Evolutionary conservation across 2,329 filamentous ascomycete species (phyloP).

Genomic region (Ascochyta rabiei): DNA sequence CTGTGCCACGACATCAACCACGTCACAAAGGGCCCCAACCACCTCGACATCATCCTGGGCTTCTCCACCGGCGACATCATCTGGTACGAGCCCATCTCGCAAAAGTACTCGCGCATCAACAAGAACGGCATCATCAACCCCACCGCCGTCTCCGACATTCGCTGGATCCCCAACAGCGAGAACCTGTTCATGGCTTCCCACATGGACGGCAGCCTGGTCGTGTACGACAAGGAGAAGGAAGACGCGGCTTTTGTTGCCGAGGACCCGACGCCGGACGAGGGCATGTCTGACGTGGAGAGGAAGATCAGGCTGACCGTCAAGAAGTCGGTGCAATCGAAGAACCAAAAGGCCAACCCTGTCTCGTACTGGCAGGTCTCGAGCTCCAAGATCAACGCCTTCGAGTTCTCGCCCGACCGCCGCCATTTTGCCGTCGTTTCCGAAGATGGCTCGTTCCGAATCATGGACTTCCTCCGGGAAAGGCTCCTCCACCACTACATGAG

Average conservation of each 20-base stretch:
- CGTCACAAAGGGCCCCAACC: conserved; percentile 76
- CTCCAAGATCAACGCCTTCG: conserved; percentile 86
- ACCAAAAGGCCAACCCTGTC: conserved; percentile 91
- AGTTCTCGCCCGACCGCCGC: conserved; percentile 87
- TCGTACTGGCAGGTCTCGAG: conserved; percentile 92
- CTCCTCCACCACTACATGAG: conserved; percentile 86
- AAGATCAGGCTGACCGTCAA: conserved; percentile 68
- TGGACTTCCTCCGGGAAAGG: conserved; percentile 92
- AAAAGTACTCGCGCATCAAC: conserved; percentile 93
- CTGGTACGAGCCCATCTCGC: conserved; percentile 97
- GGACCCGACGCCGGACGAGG: conserved; percentile 48
- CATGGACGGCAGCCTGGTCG: conserved; percentile 86
- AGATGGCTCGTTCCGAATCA: conserved; percentile 85
- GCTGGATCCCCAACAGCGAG: conserved; percentile 93
- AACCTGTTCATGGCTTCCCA: conserved; percentile 91
- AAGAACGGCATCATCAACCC: conserved; percentile 94
- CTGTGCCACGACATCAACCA: conserved; percentile 92
- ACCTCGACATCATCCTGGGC: conserved; percentile 92
- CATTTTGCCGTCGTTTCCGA: conserved; percentile 91
- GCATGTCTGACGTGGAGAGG: conserved; percentile 42
- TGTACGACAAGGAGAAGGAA: conserved; percentile 98
- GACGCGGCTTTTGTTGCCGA: conserved; percentile 80
- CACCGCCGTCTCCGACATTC: conserved; percentile 83
- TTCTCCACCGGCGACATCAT: conserved; percentile 97
- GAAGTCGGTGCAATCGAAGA: conserved; percentile 92